Evolutionary conservation across 768 basidiomycete species (phyloP), one percentile per base, ranked within the genome.

Genomic region (Steccherinum ochraceum): DNA sequence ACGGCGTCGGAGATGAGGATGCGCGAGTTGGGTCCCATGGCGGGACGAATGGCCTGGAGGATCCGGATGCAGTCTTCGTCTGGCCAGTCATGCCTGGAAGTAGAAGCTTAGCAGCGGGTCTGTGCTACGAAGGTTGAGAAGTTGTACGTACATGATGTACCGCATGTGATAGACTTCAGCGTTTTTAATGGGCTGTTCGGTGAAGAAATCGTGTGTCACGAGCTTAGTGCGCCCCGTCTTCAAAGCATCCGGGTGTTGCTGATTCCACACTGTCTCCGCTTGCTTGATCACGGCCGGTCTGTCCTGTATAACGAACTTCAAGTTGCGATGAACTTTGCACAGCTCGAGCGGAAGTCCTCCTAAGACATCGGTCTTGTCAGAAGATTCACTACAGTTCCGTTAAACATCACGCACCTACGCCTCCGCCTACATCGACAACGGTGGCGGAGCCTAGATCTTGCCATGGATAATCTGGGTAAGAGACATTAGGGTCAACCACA

Each of bases 251-350:
- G 49, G 52, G 23, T 46, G 40, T 24, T 53, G 49, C 10, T 25
- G 40, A 48, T 48, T 21, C 52, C 55, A 56, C 2, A 56, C 25
- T 2, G 13, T 45, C 25, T 40, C 19, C 0, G 57, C 61, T 20
- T 51, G 27, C 24, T 48, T 49, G 2, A 60, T 51, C 0, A 54
- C 55, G 2, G 54, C 48, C 2, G 50, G 43, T 5, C 58, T 49
- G 43, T 63, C 61, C 35, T 63, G 58, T 24, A 58, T 45, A 4
- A 61, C 48, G 46, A 61, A 56, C 3, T 52, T 24, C 24, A 61
- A 40, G 12, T 56, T 27, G 4, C 51, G 54, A 43, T 55, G 54
- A 16, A 41, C 49, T 51, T 53, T 56, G 35, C 50, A 46, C 16
- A 61, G 27, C 18, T 53, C 55, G 5, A 53, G 46, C 39, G 52